Conservation (phyloP, 2,329 filamentous ascomycete species). For the Pezicula rhizophila region DNA sequence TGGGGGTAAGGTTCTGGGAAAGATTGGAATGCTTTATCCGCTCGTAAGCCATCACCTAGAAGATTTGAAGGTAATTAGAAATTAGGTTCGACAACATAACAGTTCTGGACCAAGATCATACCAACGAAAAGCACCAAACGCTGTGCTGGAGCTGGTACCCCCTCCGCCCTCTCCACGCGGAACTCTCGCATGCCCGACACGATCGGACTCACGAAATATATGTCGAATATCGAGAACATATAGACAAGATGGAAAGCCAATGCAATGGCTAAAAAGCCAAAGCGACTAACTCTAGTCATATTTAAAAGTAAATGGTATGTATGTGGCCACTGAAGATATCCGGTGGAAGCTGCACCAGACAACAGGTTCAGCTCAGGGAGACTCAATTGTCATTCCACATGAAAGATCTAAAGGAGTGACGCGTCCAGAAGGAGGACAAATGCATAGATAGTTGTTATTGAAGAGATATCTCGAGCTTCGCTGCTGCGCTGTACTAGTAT, state of each 20-base stretch:
- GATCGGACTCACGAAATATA: conserved; percentile 97
- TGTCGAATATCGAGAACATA: conserved; percentile 93
- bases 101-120: conserved; percentile 31
- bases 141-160: conserved; percentile 71
- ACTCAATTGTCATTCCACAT: conserved; percentile 5
- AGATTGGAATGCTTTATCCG: conserved; percentile 94
- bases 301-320: not conserved
- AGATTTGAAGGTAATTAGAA: conserved; percentile 8
- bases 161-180: conserved; percentile 54
- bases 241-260: conserved; percentile 92
- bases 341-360: not conserved
- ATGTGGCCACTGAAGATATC: not conserved
- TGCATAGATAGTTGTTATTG: conserved; percentile 10
- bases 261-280: conserved; percentile 81
- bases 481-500: not conserved
- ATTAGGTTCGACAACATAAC: conserved; percentile 2
- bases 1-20: conserved; percentile 80
- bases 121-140: conserved; percentile 91
- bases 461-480: conserved; percentile 10
- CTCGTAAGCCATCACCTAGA: conserved; percentile 81
- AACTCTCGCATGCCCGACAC: conserved; percentile 91
- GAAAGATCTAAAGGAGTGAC: conserved; percentile 23
- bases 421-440: conserved; percentile 21
- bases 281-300: conserved; percentile 57
- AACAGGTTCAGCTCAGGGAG: not conserved